phyloP scores from a whole-genome alignment of 2,329 filamentous ascomycete genomes.

The Aspergillus sp. region DNA sequence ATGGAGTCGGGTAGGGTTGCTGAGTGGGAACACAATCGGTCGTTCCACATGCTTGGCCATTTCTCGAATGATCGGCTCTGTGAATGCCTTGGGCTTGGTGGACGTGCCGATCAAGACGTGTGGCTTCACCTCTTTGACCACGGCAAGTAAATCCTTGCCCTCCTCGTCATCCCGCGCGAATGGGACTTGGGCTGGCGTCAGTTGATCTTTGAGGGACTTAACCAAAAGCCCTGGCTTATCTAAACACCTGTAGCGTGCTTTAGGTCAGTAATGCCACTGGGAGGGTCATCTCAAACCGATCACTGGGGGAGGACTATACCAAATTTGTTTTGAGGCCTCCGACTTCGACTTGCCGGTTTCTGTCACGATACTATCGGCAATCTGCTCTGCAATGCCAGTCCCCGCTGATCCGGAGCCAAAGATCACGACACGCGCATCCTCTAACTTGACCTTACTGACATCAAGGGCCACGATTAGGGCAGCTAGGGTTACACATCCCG shows the following conservation, averaged over 20 bases:
- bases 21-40: slow-evolving; percentile 78
- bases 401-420: slow-evolving; percentile 83
- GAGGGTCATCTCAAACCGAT: neutral
- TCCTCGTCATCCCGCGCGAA: slow-evolving; percentile 66
- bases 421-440: slow-evolving; percentile 69
- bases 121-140: slow-evolving; percentile 71
- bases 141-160: slow-evolving; percentile 59
- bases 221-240: slow-evolving; percentile 79
- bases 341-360: slow-evolving; percentile 65
- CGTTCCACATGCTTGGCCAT: slow-evolving; percentile 73
- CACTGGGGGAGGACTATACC: slow-evolving; percentile 46
- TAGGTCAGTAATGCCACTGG: neutral
- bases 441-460: slow-evolving; percentile 64
- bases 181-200: slow-evolving; percentile 65
- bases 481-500: slow-evolving; percentile 81
- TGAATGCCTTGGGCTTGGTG: slow-evolving; percentile 74
- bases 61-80: slow-evolving; percentile 67
- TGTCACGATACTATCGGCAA: slow-evolving; percentile 73
- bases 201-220: slow-evolving; percentile 57
- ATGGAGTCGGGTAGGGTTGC: slow-evolving; percentile 80
- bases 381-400: slow-evolving; percentile 81
- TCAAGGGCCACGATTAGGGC: slow-evolving; percentile 75
- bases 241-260: slow-evolving; percentile 63
- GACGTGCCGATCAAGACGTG: slow-evolving; percentile 84
- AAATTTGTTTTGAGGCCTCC: slow-evolving; percentile 79